These are phyloP conservation scores for Boletus semigastroideus DNA, from an alignment of 1,284 basidiomycete genomes.

Conservation along the genomic window DNA sequence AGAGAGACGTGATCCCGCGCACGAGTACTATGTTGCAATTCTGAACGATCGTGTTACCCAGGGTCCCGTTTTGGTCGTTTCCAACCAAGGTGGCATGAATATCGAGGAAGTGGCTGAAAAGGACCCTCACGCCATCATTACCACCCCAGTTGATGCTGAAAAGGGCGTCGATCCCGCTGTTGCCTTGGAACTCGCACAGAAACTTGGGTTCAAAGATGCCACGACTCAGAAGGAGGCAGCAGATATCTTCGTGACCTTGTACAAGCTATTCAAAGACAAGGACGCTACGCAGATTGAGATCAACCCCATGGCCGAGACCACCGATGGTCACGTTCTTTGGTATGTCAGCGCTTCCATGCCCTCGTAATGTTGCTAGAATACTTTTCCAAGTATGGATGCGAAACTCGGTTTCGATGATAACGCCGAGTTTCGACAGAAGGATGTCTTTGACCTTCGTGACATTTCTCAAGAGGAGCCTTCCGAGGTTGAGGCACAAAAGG, in stretches of 20 bases:
- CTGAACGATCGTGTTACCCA: constrained; percentile 93
- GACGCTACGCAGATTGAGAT: constrained; percentile 99
- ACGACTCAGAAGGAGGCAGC: constrained; percentile 82
- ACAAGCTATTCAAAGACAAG: constrained; percentile 98
- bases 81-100: constrained; percentile 95
- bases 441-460: constrained; percentile 90
- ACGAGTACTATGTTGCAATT: constrained; percentile 98
- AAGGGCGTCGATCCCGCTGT: constrained; percentile 77
- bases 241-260: constrained; percentile 92
- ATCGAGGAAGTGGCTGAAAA: constrained; percentile 99
- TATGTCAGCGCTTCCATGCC: constrained; percentile 37
- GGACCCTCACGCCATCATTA: constrained; percentile 94
- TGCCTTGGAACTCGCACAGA: constrained; percentile 81
- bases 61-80: constrained; percentile 92
- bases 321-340: constrained; percentile 94
- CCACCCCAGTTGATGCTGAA: constrained; percentile 88
- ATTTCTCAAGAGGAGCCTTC: constrained; percentile 95
- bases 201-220: constrained; percentile 85
- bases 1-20: constrained; percentile 88
- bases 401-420: constrained; percentile 99
- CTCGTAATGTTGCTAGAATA: constrained; percentile 3
- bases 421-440: constrained; percentile 95
- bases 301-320: constrained; percentile 96
- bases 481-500: constrained; percentile 94
- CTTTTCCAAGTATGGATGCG: constrained; percentile 87